Base-by-base conservation (phyloP, 352 stramenopile species). In the Pythium vanterpoolii region DNA sequence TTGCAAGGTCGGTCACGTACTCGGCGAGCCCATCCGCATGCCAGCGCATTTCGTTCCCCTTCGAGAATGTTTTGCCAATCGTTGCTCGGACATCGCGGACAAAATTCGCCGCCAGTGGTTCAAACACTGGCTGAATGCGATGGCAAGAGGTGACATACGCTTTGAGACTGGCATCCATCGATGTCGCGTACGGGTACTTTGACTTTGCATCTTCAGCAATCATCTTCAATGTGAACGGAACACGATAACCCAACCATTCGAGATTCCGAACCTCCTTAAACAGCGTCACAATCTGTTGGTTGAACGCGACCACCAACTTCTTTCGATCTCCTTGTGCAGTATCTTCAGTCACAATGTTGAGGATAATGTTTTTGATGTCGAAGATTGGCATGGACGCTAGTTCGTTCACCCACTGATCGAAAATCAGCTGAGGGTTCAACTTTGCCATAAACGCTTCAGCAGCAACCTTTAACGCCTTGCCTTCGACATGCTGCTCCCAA, bases 221-320 rank as follows among this genome's bases (percentile, higher is more conserved):
- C 71, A 98, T 92, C 54, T 97, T 93, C 47, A 96, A 63, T 11
- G 95, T 99, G 53, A 98, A 96, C 19, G 97, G 97, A 33, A 99
- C 96, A 21, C 87, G 85, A 60, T 99, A 99, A 18, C 96, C 96
- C 13, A 99, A 71, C 96, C 96, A 99, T 62, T 99, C 95, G 30
- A 99, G 73, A 69, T 99, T 98, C 36, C 96, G 88, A 42, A 99
- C 97, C 81, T 99, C 97, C 66, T 99, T 99, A 69, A 98, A 98
- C 30, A 99, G 73, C 31, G 93, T 93, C 31, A 99, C 94, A 63
- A 97, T 98, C 70, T 98, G 96, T 63, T 98, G 90, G 67, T 99
- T 98, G 79, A 99, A 99, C 45, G 86, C 87, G 9, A 96, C 87
- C 28, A 86, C 76, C 40, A 96, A 55, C 58, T 93, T 93, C 55